Evolutionary conservation across 352 stramenopile genomes (phyloP).

Genomic region (Phytopythium vexans): DNA sequence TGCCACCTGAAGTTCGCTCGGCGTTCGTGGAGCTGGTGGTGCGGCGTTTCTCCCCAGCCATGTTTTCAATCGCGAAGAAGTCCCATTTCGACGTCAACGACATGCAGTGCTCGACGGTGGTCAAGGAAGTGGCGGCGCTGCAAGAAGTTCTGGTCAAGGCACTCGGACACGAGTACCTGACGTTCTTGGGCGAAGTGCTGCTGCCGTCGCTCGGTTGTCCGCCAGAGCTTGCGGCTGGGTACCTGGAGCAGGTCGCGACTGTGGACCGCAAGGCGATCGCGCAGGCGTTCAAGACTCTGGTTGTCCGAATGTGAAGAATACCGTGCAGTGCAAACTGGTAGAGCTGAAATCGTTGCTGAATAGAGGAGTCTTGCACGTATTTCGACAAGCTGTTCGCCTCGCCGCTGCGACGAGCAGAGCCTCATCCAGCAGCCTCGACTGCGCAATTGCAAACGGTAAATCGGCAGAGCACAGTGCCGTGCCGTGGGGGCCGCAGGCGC

Average conservation of each 20-base stretch:
- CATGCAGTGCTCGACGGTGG: constrained; percentile 51
- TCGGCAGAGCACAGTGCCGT: too few species aligned
- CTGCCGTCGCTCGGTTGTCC: constrained; percentile 59
- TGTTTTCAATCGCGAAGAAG: constrained; percentile 66
- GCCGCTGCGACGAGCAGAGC: neutral
- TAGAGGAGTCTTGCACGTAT: neutral
- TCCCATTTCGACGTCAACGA: constrained; percentile 74
- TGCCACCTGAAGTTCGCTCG: constrained; percentile 29
- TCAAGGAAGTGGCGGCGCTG: constrained; percentile 78
- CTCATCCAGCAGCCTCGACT: constrained; percentile 3
- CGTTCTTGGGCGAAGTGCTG: constrained; percentile 60
- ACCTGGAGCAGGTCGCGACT: constrained; percentile 54
- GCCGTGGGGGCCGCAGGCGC: too few species aligned
- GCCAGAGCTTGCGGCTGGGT: constrained; percentile 47
- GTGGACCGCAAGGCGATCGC: constrained; percentile 65
- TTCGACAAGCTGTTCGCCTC: neutral
- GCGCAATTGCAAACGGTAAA: neutral
- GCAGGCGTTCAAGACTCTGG: constrained; percentile 62
- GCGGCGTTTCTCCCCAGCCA: constrained; percentile 64
- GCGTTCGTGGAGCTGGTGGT: constrained; percentile 61
- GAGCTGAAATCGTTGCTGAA: neutral
- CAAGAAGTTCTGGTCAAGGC: constrained; percentile 58
- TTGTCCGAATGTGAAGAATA: constrained; percentile 40
- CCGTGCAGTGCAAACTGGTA: too few species aligned
- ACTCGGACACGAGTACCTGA: constrained; percentile 58